Percentiles rank a stretch among this genome's conserved stretches.
These are phyloP conservation scores for Talaromyces sp. DNA, from an alignment of 2,329 filamentous ascomycete genomes.

Conservation along the genomic window DNA sequence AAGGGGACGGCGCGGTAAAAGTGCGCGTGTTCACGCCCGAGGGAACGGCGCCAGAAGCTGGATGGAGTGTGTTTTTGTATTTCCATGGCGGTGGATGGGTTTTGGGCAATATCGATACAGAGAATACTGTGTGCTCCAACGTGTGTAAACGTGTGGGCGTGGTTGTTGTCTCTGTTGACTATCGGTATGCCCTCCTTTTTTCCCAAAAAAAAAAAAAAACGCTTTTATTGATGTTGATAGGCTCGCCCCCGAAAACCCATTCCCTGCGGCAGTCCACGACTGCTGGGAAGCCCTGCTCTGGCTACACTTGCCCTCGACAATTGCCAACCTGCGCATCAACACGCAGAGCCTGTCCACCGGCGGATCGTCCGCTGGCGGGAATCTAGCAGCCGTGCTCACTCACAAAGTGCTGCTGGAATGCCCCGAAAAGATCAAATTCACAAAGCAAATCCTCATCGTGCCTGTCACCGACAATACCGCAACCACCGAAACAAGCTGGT, in stretches of 20 bases:
- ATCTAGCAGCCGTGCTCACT: conserved; percentile 51
- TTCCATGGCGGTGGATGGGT: conserved; percentile 59
- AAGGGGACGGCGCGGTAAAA: conserved; percentile 41
- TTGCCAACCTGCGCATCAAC: conserved; percentile 37
- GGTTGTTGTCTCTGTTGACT: conserved; percentile 54
- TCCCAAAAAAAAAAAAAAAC: not conserved
- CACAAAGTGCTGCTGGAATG: conserved; percentile 43
- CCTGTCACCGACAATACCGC: conserved; percentile 58
- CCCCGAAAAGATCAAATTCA: conserved; percentile 34
- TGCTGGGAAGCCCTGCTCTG: conserved; percentile 54
- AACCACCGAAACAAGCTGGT: conserved; percentile 37
- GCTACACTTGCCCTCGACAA: conserved; percentile 37
- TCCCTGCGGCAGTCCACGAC: conserved; percentile 55
- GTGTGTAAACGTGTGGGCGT: conserved; percentile 47
- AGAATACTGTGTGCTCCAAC: conserved; percentile 55
- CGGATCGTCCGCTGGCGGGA: conserved; percentile 51
- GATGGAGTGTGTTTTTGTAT: conserved; percentile 56
- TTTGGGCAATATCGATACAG: conserved; percentile 53
- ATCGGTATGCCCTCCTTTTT: conserved; percentile 39
- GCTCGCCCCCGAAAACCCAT: conserved; percentile 54
- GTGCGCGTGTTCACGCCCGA: conserved; percentile 51
- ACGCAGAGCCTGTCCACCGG: conserved; percentile 40
- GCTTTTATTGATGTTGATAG: conserved; percentile 22
- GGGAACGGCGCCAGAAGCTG: conserved; percentile 38
- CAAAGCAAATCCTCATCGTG: conserved; percentile 52